phyloP scores from a whole-genome alignment of 164 flowering plant species.

The Amborella trichopoda region DNA sequence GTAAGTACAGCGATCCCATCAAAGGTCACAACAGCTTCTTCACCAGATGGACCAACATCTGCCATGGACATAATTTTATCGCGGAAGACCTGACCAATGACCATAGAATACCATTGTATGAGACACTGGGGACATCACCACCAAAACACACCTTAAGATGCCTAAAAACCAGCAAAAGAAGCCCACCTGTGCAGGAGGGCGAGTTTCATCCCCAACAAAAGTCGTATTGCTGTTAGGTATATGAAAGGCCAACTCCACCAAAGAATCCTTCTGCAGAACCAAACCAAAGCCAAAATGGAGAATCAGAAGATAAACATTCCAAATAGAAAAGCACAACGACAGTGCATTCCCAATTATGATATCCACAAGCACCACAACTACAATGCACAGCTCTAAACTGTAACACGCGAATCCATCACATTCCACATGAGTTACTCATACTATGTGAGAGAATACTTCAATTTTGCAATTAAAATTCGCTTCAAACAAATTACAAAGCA shows the following conservation, averaged over 20 bases:
- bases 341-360: neutral
- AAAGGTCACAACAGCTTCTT: conserved; percentile 88
- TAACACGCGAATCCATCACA: no score
- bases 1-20: conserved; percentile 92
- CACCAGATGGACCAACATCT: conserved; percentile 78
- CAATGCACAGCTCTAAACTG: no score
- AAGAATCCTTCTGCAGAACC: conserved; percentile 73
- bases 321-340: neutral
- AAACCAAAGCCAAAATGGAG: neutral
- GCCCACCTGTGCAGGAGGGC: conserved; percentile 87
- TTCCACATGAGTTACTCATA: no score
- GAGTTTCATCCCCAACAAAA: conserved; percentile 91
- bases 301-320: neutral
- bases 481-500: no score
- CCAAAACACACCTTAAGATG: no score
- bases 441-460: no score
- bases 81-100: conserved; percentile 54
- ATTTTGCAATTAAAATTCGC: no score
- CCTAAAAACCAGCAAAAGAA: no score
- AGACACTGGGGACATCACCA: no score
- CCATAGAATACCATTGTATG: neutral
- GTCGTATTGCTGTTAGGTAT: conserved; percentile 85
- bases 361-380: no score
- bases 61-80: conserved; percentile 86
- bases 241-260: conserved; percentile 93